Conservation (phyloP, 2,329 filamentous ascomycete genomes). For the Fusarium xylarioides region DNA sequence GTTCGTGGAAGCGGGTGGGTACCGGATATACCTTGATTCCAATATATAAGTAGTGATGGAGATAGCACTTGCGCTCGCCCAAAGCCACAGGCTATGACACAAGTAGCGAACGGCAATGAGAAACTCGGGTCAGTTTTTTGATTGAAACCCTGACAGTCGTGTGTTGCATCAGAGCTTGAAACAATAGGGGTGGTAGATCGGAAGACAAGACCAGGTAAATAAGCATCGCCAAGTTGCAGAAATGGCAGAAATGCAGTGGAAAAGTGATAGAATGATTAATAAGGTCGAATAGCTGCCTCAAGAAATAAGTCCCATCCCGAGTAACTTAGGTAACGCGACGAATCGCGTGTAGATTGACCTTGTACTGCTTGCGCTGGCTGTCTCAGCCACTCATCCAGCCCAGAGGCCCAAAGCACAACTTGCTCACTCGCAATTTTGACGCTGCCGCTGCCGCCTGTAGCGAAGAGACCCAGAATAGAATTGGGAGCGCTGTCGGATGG, state of each 20-base stretch:
- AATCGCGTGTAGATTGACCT: constrained; percentile 23
- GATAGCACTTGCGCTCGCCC: neutral
- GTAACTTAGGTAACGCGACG: constrained; percentile 14
- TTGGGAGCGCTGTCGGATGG: neutral
- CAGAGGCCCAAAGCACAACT: constrained; percentile 3
- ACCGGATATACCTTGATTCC: neutral
- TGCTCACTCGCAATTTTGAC: constrained; percentile 1
- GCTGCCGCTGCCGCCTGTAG: neutral
- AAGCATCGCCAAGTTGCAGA: constrained; percentile 3
- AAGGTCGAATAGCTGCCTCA: constrained; percentile 12
- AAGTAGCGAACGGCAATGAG: neutral
- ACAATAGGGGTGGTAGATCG: constrained; percentile 19
- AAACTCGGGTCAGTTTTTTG: constrained; percentile 3
- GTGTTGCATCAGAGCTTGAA: constrained; percentile 7
- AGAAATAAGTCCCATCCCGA: constrained; percentile 38
- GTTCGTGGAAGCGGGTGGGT: constrained; percentile 6
- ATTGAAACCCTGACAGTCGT: neutral
- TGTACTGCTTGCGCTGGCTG: constrained; percentile 17
- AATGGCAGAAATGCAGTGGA: neutral
- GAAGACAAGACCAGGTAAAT: constrained; percentile 2
- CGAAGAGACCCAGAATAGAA: neutral
- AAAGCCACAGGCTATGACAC: neutral
- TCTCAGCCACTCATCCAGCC: constrained; percentile 21
- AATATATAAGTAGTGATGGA: constrained; percentile 4
- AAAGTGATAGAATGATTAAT: neutral